phyloP scores from a whole-genome alignment of 768 basidiomycete species.

The Phlebiopsis flavidoalba region DNA sequence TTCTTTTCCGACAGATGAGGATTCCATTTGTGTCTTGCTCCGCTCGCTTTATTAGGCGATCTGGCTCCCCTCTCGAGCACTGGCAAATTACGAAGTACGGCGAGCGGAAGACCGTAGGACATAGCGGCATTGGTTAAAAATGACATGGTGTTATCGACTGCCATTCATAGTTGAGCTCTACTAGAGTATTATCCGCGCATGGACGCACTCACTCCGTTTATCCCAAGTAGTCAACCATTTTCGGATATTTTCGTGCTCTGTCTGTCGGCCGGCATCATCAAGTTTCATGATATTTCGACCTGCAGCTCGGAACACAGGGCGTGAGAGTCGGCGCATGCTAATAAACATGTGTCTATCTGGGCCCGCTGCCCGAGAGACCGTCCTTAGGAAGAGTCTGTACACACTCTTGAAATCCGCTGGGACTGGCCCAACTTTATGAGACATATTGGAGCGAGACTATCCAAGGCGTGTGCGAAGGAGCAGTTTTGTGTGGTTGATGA shows the following conservation, averaged over 20 bases:
- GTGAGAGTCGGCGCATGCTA: constrained; percentile 43
- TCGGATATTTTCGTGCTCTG: constrained; percentile 28
- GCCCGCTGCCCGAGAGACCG: constrained; percentile 52
- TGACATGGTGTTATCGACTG: constrained; percentile 67
- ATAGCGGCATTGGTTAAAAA: constrained; percentile 57
- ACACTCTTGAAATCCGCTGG: constrained; percentile 44
- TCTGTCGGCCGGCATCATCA: constrained; percentile 23
- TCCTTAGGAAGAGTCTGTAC: constrained; percentile 56
- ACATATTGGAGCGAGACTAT: background rate
- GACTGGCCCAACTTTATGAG: constrained; percentile 8
- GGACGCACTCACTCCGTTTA: constrained; percentile 38
- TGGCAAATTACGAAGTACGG: constrained; percentile 48
- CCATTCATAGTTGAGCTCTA: constrained; percentile 1
- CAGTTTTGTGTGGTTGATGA: background rate
- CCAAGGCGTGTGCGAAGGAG: background rate
- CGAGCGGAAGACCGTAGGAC: constrained; percentile 59
- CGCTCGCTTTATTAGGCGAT: constrained; percentile 17
- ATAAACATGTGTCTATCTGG: constrained; percentile 40
- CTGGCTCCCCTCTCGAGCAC: constrained; percentile 19
- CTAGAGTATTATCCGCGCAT: background rate
- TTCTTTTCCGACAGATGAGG: constrained; percentile 25
- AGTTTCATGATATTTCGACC: constrained; percentile 38
- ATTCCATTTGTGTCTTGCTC: constrained; percentile 29
- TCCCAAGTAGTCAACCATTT: constrained; percentile 52
- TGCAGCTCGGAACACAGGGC: constrained; percentile 51